Percentiles rank a stretch among this genome's conserved stretches.
These are phyloP conservation scores for Botrytis squamosa DNA, from an alignment of 2,329 filamentous ascomycete genomes.

Conservation along the genomic window DNA sequence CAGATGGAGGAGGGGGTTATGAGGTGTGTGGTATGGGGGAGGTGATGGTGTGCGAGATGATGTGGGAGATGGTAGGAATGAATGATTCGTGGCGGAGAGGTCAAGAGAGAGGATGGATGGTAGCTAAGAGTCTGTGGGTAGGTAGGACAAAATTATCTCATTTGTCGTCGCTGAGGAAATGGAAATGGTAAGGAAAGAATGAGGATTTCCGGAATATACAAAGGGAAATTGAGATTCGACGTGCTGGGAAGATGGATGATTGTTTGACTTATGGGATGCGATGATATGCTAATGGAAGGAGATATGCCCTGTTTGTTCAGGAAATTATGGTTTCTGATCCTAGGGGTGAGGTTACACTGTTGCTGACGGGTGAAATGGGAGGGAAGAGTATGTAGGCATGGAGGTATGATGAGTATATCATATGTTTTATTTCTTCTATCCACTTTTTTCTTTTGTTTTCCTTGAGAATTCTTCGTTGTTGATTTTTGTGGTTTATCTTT, in stretches of 20 bases:
- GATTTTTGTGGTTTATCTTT: not conserved
- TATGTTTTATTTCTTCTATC: not conserved
- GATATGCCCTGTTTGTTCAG: not conserved
- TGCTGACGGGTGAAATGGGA: not conserved
- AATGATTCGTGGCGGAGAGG: not conserved
- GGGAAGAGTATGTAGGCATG: not conserved
- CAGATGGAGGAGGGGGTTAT: not conserved
- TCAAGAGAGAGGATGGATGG: not conserved
- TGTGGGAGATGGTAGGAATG: not conserved
- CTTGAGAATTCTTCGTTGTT: not conserved
- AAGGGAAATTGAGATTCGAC: not conserved
- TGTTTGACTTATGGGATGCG: not conserved
- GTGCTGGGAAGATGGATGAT: not conserved
- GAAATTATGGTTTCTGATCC: slow-evolving; percentile 1
- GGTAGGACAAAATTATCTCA: not conserved
- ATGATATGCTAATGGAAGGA: not conserved
- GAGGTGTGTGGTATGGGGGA: not conserved
- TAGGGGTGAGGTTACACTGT: not conserved
- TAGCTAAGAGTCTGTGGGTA: not conserved
- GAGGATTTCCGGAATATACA: too few relatives aligned
- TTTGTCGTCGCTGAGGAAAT: not conserved
- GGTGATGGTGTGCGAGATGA: not conserved
- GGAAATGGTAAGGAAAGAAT: not conserved
- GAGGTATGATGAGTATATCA: not conserved
- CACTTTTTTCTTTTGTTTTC: not conserved